These are phyloP conservation scores for Phytophthora ramorum DNA, from an alignment of 352 stramenopile species.

Conservation along the genomic window DNA sequence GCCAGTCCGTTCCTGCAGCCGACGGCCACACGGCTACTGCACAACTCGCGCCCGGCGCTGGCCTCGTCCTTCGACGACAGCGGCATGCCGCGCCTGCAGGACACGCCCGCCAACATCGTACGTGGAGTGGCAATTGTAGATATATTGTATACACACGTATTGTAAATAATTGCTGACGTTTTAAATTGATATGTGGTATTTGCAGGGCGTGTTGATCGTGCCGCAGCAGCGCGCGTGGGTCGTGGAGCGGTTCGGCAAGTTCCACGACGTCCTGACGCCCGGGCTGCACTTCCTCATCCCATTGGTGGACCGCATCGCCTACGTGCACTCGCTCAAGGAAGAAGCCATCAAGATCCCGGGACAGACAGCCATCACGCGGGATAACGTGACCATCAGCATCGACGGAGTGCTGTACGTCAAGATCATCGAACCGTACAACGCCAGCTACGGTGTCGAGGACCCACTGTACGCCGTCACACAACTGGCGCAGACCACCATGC, in stretches of 20 bases:
- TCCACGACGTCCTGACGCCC: constrained; percentile 84
- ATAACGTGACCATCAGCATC: constrained; percentile 94
- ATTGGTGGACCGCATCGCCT: constrained; percentile 90
- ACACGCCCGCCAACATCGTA: constrained; percentile 65
- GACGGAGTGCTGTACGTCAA: constrained; percentile 94
- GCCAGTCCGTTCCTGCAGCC: constrained; percentile 22
- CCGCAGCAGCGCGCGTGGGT: constrained; percentile 91
- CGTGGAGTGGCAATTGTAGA: constrained; percentile 9
- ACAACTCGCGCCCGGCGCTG: constrained; percentile 42
- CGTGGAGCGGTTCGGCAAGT: constrained; percentile 93
- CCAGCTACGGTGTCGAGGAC: constrained; percentile 90
- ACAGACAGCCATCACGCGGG: constrained; percentile 91
- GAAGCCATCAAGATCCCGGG: constrained; percentile 92
- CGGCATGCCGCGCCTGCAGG: constrained; percentile 51
- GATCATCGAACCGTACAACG: constrained; percentile 90
- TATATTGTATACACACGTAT: not conserved
- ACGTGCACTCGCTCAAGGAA: constrained; percentile 93
- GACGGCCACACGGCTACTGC: constrained; percentile 17
- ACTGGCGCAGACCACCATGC: constrained; percentile 92
- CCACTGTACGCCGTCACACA: constrained; percentile 91
- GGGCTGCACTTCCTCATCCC: constrained; percentile 92
- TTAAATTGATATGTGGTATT: not conserved
- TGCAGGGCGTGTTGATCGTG: constrained; percentile 85
- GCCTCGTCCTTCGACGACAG: constrained; percentile 49
- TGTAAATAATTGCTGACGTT: not conserved